Percentiles rank a stretch among this genome's conserved stretches.
Conservation (phyloP, 352 stramenopile genomes). For the Pythium plurisporium region DNA sequence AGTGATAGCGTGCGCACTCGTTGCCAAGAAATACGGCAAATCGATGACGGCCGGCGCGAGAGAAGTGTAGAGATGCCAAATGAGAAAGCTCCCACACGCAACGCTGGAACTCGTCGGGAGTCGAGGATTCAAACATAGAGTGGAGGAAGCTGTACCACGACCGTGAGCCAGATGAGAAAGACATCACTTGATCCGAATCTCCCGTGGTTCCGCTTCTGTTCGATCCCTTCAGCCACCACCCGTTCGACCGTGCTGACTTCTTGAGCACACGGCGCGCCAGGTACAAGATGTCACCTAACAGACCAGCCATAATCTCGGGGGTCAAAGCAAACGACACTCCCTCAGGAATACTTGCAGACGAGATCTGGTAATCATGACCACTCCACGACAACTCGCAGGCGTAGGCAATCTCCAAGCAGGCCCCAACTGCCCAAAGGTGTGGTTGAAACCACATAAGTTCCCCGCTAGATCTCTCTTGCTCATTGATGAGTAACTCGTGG, state of each 20-base stretch:
- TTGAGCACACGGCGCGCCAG: slow-evolving; percentile 59
- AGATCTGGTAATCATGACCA: slow-evolving; percentile 55
- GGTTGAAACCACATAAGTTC: slow-evolving; percentile 42
- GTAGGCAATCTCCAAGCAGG: slow-evolving; percentile 73
- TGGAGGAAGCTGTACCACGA: slow-evolving; percentile 59
- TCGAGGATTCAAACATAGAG: slow-evolving; percentile 29
- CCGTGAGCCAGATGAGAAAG: background rate
- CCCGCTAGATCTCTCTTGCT: slow-evolving; percentile 13
- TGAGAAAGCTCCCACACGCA: slow-evolving; percentile 72
- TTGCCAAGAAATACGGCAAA: slow-evolving; percentile 74
- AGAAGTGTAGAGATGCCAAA: slow-evolving; percentile 73
- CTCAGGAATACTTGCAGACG: slow-evolving; percentile 40
- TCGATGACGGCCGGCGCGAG: slow-evolving; percentile 56
- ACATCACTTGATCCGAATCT: background rate
- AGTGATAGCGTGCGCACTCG: slow-evolving; percentile 65
- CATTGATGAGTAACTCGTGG: slow-evolving; percentile 27
- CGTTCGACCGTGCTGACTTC: slow-evolving; percentile 28
- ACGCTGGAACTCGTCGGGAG: slow-evolving; percentile 35
- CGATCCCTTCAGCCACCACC: slow-evolving; percentile 15
- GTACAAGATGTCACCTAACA: slow-evolving; percentile 69
- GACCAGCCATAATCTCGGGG: slow-evolving; percentile 54
- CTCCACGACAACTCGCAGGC: slow-evolving; percentile 74
- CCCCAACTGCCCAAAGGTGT: slow-evolving; percentile 64
- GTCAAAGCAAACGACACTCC: slow-evolving; percentile 39
- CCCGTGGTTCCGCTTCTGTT: background rate